Evolutionary conservation across 2,329 filamentous ascomycete species (phyloP).

Genomic region (Colletotrichum sp.): DNA sequence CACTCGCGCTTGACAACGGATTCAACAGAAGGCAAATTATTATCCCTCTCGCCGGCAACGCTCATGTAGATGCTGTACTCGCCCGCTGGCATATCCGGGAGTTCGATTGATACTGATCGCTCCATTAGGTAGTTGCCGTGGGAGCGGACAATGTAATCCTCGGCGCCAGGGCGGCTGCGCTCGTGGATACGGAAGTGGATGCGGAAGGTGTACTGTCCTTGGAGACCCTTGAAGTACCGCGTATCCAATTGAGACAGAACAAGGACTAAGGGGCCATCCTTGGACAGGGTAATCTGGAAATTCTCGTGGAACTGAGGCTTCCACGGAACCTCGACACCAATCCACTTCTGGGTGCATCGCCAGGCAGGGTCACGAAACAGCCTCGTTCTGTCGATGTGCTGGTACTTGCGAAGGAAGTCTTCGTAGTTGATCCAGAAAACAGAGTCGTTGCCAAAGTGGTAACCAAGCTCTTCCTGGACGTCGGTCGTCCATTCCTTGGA

Average conservation of each 20-base stretch:
- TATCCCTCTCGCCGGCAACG: conserved; percentile 55
- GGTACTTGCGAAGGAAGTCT: conserved; percentile 67
- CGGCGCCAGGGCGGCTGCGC: conserved; percentile 52
- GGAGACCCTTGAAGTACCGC: conserved; percentile 66
- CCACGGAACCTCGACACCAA: conserved; percentile 67
- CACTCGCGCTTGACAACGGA: conserved; percentile 61
- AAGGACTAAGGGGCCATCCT: conserved; percentile 62
- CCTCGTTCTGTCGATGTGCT: conserved; percentile 65
- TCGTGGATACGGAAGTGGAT: conserved; percentile 58
- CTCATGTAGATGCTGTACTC: conserved; percentile 63
- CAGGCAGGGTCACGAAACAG: conserved; percentile 65
- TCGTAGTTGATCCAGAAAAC: conserved; percentile 70
- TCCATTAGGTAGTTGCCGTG: conserved; percentile 65
- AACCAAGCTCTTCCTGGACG: conserved; percentile 60
- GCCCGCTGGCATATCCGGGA: conserved; percentile 59
- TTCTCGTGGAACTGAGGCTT: conserved; percentile 66
- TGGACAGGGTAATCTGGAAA: conserved; percentile 62
- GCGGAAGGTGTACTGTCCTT: conserved; percentile 61
- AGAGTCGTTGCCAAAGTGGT: conserved; percentile 66
- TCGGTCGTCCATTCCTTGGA: conserved; percentile 67
- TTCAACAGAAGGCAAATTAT: conserved; percentile 51
- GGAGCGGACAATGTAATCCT: conserved; percentile 65
- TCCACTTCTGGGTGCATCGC: conserved; percentile 65
- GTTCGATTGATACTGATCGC: conserved; percentile 63
- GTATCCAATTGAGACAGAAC: conserved; percentile 67